Evolutionary conservation across 164 flowering plant species (phyloP).

Genomic region (Pachysandra terminalis): DNA sequence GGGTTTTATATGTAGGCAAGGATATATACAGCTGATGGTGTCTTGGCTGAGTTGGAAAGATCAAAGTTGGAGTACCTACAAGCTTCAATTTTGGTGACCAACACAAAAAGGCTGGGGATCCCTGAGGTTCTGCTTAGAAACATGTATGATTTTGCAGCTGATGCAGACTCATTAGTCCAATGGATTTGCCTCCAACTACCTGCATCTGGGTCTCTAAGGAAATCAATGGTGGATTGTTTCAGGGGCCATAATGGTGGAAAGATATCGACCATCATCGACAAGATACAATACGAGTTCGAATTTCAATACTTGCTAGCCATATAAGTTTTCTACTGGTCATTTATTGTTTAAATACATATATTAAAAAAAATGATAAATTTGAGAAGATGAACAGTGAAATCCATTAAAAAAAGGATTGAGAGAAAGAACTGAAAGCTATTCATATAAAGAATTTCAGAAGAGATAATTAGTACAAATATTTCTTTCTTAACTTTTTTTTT

Average conservation of each 20-base stretch:
- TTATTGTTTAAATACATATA: no score
- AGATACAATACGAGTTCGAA: slow-evolving; percentile 71
- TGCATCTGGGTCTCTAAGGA: slow-evolving; percentile 69
- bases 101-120: slow-evolving; percentile 48
- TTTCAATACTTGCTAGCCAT: slow-evolving; percentile 67
- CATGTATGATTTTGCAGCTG: slow-evolving; percentile 55
- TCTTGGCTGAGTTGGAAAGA: slow-evolving; percentile 63
- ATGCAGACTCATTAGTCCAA: slow-evolving; percentile 51
- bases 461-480: no score
- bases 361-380: no score
- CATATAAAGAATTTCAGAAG: no score
- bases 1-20: slow-evolving; percentile 46
- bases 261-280: slow-evolving; percentile 38
- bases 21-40: slow-evolving; percentile 71
- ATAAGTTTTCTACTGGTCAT: no score
- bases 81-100: slow-evolving; percentile 74
- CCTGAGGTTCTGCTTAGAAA: slow-evolving; percentile 66
- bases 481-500: not conserved
- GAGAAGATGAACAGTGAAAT: no score
- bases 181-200: slow-evolving; percentile 90
- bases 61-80: slow-evolving; percentile 87
- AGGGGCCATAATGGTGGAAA: slow-evolving; percentile 38
- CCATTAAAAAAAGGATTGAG: no score
- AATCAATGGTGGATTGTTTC: slow-evolving; percentile 76
- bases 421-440: no score